A percentile compares a stretch with the other conserved stretches of the same genome.
These are phyloP conservation scores for Linum lewisii DNA, from an alignment of 345 rosid species.

Conservation along the genomic window DNA sequence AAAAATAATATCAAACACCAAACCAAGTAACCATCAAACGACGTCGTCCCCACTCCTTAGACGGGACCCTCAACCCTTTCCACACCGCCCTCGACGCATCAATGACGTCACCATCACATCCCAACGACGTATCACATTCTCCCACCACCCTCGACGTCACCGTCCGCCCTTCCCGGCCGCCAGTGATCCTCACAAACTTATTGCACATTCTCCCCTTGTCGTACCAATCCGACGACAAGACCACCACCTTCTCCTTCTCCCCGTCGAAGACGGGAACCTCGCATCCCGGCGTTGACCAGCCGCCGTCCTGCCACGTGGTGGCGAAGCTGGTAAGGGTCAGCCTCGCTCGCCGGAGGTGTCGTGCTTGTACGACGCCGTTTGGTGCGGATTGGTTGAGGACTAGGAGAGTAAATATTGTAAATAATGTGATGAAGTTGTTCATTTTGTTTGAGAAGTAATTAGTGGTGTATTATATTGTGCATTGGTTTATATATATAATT, in stretches of 20 bases:
- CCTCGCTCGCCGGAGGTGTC: not conserved
- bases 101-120: not conserved
- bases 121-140: not conserved
- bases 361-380: not conserved
- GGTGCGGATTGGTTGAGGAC: not conserved
- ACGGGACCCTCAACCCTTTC: not conserved
- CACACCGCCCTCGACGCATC: not conserved
- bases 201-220: not conserved
- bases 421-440: not conserved
- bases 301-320: not conserved
- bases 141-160: not conserved
- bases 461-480: too few relatives aligned
- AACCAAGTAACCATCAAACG: not conserved
- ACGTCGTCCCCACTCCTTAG: not conserved
- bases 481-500: too few relatives aligned
- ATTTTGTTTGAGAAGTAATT: too few relatives aligned
- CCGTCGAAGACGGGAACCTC: not conserved
- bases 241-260: not conserved
- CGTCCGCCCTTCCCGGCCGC: not conserved
- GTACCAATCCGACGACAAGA: not conserved
- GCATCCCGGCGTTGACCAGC: not conserved
- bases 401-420: not conserved
- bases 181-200: not conserved
- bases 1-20: not conserved
- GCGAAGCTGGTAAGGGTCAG: not conserved